Conservation (phyloP, 2,329 filamentous ascomycete genomes). For the Aspergillus sp. region DNA sequence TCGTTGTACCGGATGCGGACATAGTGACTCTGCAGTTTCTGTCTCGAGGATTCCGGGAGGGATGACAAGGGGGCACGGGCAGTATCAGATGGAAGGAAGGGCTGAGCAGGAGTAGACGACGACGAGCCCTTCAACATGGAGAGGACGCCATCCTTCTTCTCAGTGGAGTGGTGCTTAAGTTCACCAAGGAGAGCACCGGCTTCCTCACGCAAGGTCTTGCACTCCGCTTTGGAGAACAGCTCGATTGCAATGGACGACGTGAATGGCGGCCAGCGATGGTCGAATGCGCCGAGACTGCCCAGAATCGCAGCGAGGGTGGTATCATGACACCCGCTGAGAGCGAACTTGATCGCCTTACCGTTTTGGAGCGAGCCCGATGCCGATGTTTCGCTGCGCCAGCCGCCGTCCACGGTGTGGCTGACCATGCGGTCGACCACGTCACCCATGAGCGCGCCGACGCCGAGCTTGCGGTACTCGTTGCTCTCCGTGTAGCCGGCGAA, state of each 20-base stretch:
- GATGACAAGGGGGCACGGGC: slow-evolving; percentile 32
- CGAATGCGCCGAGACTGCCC: slow-evolving; percentile 74
- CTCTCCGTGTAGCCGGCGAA: slow-evolving; percentile 82
- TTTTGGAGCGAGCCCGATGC: slow-evolving; percentile 46
- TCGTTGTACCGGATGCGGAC: slow-evolving; percentile 93
- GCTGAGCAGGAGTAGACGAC: slow-evolving; percentile 11
- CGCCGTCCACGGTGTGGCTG: slow-evolving; percentile 60
- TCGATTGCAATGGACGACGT: slow-evolving; percentile 91
- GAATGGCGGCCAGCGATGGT: slow-evolving; percentile 82
- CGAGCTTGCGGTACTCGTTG: slow-evolving; percentile 80
- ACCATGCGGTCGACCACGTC: slow-evolving; percentile 75
- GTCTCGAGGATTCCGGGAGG: slow-evolving; percentile 26
- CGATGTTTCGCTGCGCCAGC: slow-evolving; percentile 50
- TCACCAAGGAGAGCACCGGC: slow-evolving; percentile 23
- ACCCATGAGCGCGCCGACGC: slow-evolving; percentile 80
- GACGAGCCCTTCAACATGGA: slow-evolving; percentile 28
- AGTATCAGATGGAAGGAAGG: slow-evolving; percentile 23
- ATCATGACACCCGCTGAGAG: slow-evolving; percentile 84
- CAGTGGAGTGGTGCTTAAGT: slow-evolving; percentile 19
- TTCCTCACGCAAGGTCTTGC: slow-evolving; percentile 3
- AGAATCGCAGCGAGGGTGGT: slow-evolving; percentile 83
- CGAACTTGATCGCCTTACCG: slow-evolving; percentile 61
- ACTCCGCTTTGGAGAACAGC: slow-evolving; percentile 60
- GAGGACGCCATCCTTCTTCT: slow-evolving; percentile 29
- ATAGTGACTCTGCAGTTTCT: slow-evolving; percentile 63